Base-by-base conservation (phyloP, 768 basidiomycete species). In the Trametes cingulata region DNA sequence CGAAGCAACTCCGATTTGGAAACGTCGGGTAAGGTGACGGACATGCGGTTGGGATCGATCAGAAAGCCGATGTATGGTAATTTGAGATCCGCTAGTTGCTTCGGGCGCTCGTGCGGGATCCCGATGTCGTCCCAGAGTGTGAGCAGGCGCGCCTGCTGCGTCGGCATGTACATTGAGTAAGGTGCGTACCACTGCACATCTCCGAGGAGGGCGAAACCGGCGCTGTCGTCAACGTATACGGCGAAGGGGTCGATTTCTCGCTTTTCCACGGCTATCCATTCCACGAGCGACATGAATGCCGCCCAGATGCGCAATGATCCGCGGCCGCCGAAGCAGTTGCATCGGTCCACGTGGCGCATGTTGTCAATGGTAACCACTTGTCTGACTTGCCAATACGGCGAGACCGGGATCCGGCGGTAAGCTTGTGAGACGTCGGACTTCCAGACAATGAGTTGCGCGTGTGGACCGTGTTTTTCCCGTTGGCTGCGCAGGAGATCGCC, bases 51-150 rank as follows among this genome's bases (percentile, higher is more conserved):
- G 0, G 74, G 45, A 57, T 81, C 73, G 24, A 80, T 75, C 0
- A 68, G 25, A 54, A 77, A 76, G 20, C 80, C 76, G 57, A 80
- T 74, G 60, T 80, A 73, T 1, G 65, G 64, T 14, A 81, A 70
- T 0, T 35, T 7, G 0, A 39, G 7, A 0, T 76, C 77, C n/a
- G 19, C 74, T 0, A 77, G 9, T 60, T 82, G 81, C 57, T 81
- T 82, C 3, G 50, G 35, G 13, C 67, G 56, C 14, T 76, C 70
- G 62, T 80, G 77, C 0, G 76, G 77, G 12, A 79, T 67, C 0
- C 75, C 71, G 15, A 80, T 63, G 1, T 68, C 43, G 62, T 81
- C 79, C 73, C 75, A 80, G 1, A 81, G 70, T 2, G 36, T 39
- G 0, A 82, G 73, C 1, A 80, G 69, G 2, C 40, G 22, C 2